These are phyloP conservation scores for Marasmius sp. DNA, from an alignment of 1,284 basidiomycete genomes.

Conservation along the genomic window DNA sequence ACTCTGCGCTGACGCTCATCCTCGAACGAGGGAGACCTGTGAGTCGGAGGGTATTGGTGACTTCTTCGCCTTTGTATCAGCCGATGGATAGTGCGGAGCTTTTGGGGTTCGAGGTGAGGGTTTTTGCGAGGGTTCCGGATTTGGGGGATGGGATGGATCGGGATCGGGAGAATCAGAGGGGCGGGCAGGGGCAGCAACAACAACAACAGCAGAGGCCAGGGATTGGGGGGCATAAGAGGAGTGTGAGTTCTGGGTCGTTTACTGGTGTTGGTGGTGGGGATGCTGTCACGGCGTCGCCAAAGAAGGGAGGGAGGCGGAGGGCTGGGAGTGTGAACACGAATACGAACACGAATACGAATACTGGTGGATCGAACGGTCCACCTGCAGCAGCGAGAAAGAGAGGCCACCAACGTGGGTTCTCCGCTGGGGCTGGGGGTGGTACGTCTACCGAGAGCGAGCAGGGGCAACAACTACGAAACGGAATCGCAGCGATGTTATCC, in stretches of 20 bases:
- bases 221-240: conserved; percentile 9
- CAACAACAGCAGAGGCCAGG: conserved; percentile 12
- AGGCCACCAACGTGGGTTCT: conserved; percentile 29
- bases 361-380: too few species aligned
- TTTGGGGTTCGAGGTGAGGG: conserved; percentile 78
- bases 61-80: conserved; percentile 81
- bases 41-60: conserved; percentile 70
- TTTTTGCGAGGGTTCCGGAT: conserved; percentile 79
- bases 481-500: not conserved
- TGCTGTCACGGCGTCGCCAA: not conserved
- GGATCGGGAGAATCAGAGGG: conserved; percentile 29
- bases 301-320: conserved; percentile 5
- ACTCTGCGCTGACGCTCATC: conserved; percentile 68
- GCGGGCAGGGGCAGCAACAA: too few species aligned
- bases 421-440: conserved; percentile 31
- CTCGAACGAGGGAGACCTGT: conserved; percentile 73
- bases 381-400: conserved; percentile 16
- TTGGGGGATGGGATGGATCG: conserved; percentile 61
- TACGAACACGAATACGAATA: conserved; percentile 1
- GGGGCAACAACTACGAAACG: conserved; percentile 23
- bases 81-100: conserved; percentile 74
- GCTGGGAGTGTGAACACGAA: conserved; percentile 11
- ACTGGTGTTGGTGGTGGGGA: not conserved
- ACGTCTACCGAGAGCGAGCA: conserved; percentile 33
- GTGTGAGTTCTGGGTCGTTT: conserved; percentile 13